Percentiles rank a stretch among this genome's conserved stretches.
Conservation (phyloP, 2,329 filamentous ascomycete species). For the Calonectria fujianensis region DNA sequence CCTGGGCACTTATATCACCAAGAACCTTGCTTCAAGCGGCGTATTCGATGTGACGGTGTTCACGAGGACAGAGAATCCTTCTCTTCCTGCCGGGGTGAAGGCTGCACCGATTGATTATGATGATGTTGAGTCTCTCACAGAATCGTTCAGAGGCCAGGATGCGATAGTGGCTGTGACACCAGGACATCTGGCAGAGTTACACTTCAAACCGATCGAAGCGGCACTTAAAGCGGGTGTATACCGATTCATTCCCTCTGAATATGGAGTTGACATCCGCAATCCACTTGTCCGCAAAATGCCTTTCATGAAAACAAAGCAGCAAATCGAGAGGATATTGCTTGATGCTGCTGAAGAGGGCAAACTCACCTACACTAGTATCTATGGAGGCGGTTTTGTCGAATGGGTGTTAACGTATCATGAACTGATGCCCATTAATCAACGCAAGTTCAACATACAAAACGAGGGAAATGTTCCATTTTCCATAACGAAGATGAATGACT, state of each 20-base stretch:
- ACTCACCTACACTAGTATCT: background rate
- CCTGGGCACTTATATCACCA: background rate
- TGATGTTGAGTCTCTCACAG: background rate
- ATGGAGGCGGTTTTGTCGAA: background rate
- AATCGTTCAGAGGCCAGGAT: background rate
- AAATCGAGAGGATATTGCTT: background rate
- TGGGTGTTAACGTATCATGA: background rate
- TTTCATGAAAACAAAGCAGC: background rate
- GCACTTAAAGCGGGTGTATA: constrained; percentile 3
- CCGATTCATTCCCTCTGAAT: constrained; percentile 7
- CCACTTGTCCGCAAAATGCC: constrained; percentile 2
- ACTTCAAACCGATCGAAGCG: constrained; percentile 5
- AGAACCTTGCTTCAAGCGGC: background rate
- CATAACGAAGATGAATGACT: constrained; percentile 1
- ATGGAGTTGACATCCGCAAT: background rate
- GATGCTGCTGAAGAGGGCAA: background rate
- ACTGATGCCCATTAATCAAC: background rate
- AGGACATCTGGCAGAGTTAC: constrained; percentile 1
- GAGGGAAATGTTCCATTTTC: background rate
- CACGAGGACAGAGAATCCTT: background rate
- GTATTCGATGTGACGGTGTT: constrained; percentile 6
- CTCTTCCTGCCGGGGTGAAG: background rate
- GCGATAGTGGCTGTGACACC: background rate
- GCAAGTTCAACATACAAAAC: constrained; percentile 2
- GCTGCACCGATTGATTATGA: background rate